Evolutionary conservation across 2,329 filamentous ascomycete genomes (phyloP).

Genomic region (Helminthosporium solani): DNA sequence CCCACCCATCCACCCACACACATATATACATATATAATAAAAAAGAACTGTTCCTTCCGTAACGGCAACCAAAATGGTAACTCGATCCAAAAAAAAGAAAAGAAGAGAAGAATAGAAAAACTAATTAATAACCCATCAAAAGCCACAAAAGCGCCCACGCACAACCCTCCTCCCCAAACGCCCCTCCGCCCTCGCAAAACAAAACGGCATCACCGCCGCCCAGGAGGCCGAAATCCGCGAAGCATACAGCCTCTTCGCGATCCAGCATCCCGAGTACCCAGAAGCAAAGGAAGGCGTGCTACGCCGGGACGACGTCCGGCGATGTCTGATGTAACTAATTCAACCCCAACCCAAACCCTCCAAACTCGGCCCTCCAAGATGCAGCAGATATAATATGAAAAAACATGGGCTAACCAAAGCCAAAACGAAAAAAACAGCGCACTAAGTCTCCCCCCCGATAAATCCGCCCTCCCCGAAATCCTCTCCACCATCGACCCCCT

Average conservation of each 20-base stretch:
- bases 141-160: slow-evolving; percentile 36
- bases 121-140: slow-evolving; percentile 6
- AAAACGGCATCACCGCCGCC: slow-evolving; percentile 79
- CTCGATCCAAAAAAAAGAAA: too few relatives aligned
- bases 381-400: slow-evolving; percentile 1
- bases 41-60: too few relatives aligned
- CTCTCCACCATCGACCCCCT: slow-evolving; percentile 81
- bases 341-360: background rate
- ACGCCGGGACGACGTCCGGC: slow-evolving; percentile 47
- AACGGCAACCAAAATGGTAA: background rate
- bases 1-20: too few relatives aligned
- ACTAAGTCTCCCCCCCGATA: slow-evolving; percentile 69
- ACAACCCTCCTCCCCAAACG: slow-evolving; percentile 45
- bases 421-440: slow-evolving; percentile 69
- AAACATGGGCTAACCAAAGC: too few relatives aligned
- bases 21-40: too few relatives aligned
- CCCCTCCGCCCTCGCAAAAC: slow-evolving; percentile 86
- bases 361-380: background rate
- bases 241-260: slow-evolving; percentile 77
- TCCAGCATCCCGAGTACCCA: slow-evolving; percentile 54
- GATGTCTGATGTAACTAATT: slow-evolving; percentile 52
- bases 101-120: slow-evolving; percentile 17
- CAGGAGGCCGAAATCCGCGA: slow-evolving; percentile 91
- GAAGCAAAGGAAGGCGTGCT: slow-evolving; percentile 62
- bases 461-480: slow-evolving; percentile 72